Conservation (phyloP, 1,284 basidiomycete genomes). For the Gymnopus androsaceus region DNA sequence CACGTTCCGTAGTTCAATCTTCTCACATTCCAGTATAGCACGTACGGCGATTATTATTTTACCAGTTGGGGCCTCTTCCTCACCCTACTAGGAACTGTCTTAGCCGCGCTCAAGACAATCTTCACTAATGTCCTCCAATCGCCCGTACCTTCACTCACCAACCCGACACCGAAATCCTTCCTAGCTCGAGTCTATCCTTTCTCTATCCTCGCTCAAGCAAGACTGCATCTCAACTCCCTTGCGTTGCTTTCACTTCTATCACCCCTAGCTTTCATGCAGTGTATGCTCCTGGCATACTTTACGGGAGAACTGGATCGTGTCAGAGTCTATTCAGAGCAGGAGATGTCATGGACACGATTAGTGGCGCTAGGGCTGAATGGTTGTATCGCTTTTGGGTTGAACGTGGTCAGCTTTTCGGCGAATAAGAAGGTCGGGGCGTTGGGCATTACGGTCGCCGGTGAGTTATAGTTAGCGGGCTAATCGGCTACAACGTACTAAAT, state of each 20-base stretch:
- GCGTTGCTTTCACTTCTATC: slow-evolving; percentile 85
- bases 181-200: slow-evolving; percentile 15
- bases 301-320: slow-evolving; percentile 80
- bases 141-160: slow-evolving; percentile 14
- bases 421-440: slow-evolving; percentile 87
- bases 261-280: slow-evolving; percentile 87
- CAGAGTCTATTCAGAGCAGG: slow-evolving; percentile 47
- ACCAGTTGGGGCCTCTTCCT: slow-evolving; percentile 81
- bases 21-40: slow-evolving; percentile 44
- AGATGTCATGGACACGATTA: slow-evolving; percentile 54
- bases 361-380: slow-evolving; percentile 76
- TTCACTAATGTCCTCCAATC: slow-evolving; percentile 80
- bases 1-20: neutral
- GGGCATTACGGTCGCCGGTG: slow-evolving; percentile 87
- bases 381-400: slow-evolving; percentile 84
- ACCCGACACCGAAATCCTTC: slow-evolving; percentile 20
- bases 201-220: slow-evolving; percentile 7
- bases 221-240: slow-evolving; percentile 72
- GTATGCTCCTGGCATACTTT: slow-evolving; percentile 71
- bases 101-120: slow-evolving; percentile 91
- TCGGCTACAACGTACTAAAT: no score
- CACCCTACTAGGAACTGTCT: slow-evolving; percentile 83
- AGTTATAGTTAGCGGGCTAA: slow-evolving; percentile 22
- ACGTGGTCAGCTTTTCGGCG: slow-evolving; percentile 90
- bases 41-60: slow-evolving; percentile 90